phyloP scores from a whole-genome alignment of 805 yeast genomes.

The Pichia rugopelliculosa region DNA sequence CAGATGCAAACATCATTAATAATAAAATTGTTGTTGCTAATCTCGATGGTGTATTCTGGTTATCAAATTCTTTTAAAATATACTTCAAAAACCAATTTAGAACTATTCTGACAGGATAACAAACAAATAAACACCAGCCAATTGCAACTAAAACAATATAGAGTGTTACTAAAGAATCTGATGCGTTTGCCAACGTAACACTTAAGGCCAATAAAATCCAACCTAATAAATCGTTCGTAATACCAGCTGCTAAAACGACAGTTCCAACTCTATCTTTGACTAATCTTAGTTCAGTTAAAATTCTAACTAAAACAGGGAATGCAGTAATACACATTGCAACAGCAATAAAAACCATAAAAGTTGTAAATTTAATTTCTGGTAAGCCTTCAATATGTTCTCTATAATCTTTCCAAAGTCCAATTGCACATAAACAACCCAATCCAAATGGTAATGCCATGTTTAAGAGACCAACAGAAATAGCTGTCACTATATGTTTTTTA shows the following conservation, averaged over 20 bases:
- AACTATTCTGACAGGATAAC: slow-evolving; percentile 47
- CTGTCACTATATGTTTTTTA: slow-evolving; percentile 50
- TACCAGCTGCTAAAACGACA: slow-evolving; percentile 76
- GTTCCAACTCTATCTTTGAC: slow-evolving; percentile 66
- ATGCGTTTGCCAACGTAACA: slow-evolving; percentile 69
- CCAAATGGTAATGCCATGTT: slow-evolving; percentile 79
- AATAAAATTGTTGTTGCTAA: slow-evolving; percentile 50
- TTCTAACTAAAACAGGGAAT: slow-evolving; percentile 76
- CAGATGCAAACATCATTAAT: slow-evolving; percentile 51
- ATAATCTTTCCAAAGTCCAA: slow-evolving; percentile 58
- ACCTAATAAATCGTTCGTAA: slow-evolving; percentile 70
- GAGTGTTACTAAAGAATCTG: slow-evolving; percentile 59
- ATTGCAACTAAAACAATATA: slow-evolving; percentile 58
- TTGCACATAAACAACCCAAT: slow-evolving; percentile 63
- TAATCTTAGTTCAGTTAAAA: slow-evolving; percentile 63
- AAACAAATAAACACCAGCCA: slow-evolving; percentile 62
- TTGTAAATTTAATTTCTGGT: slow-evolving; percentile 49
- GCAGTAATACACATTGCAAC: slow-evolving; percentile 83
- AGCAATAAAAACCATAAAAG: slow-evolving; percentile 73
- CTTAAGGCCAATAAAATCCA: slow-evolving; percentile 75
- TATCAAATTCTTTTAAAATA: slow-evolving; percentile 36
- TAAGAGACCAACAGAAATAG: slow-evolving; percentile 59
- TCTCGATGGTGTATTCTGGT: slow-evolving; percentile 55
- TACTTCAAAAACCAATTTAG: slow-evolving; percentile 39
- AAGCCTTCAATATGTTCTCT: slow-evolving; percentile 27